Percentiles rank a stretch among this genome's conserved stretches.
These are phyloP conservation scores for Aureobasidium sp. DNA, from an alignment of 2,329 filamentous ascomycete species.

Conservation along the genomic window DNA sequence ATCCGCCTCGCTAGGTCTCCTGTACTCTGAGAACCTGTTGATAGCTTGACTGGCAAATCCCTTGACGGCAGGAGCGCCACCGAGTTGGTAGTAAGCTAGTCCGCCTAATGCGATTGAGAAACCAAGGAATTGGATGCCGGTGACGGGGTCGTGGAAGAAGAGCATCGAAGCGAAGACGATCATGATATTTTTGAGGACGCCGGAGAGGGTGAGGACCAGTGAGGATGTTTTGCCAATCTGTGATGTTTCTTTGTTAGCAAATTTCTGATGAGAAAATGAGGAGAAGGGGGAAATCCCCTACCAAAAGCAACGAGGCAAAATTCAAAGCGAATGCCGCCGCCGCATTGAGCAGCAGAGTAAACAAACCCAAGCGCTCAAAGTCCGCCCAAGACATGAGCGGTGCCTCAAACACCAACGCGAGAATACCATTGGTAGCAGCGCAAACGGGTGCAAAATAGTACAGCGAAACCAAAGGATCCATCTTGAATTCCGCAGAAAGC, in stretches of 20 bases:
- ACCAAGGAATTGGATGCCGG: constrained; percentile 21
- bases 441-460: constrained; percentile 24
- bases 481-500: constrained; percentile 22
- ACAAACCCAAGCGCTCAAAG: constrained; percentile 19
- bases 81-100: constrained; percentile 67
- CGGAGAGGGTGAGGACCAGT: constrained; percentile 23
- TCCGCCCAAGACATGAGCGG: constrained; percentile 19
- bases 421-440: constrained; percentile 20
- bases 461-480: constrained; percentile 23
- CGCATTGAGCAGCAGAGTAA: constrained; percentile 20
- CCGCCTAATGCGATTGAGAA: constrained; percentile 57
- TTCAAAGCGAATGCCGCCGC: constrained; percentile 21
- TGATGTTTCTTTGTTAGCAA: neutral
- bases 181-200: constrained; percentile 23
- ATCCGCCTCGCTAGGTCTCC: neutral
- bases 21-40: neutral
- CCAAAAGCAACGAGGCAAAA: constrained; percentile 21
- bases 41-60: neutral
- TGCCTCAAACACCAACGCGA: constrained; percentile 19
- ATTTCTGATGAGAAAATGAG: neutral
- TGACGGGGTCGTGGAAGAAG: constrained; percentile 22
- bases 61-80: constrained; percentile 37
- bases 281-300: constrained; percentile 7
- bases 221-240: constrained; percentile 24
- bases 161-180: constrained; percentile 23